Base-by-base conservation (phyloP, 257 asterid species). In the Prunella vulgaris region DNA sequence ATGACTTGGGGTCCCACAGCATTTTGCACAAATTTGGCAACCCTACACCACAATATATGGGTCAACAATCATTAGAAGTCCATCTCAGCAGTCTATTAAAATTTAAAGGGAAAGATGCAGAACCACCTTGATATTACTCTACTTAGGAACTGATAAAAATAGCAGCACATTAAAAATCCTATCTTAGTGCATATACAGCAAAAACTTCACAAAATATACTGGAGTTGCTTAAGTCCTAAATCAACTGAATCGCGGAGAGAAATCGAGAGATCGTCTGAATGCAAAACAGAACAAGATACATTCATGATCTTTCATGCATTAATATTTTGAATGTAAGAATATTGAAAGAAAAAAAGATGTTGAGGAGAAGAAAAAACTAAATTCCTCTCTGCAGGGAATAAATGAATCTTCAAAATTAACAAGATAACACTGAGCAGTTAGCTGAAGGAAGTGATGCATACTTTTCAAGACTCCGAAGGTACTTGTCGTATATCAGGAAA, bases 401-500 rank as follows among this genome's bases (percentile, higher is more conserved):
- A 12, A 70, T 33, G n/a, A 17, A 70, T 17, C 44, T 49, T 74
- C 69, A 58, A 38, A 18, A 21, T 40, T 44, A 25, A 58, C 21
- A 57, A 24, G 14, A 7, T 21, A 18, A 57, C 58, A 53, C 57
- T 76, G 22, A 74, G 64, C 63, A 64, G 63, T 51, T 65, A 60
- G 71, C 73, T 67, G 61, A 70, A 73, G 77, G 81, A 74, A 77
- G 79, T 66, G 74, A 66, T 54, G 79, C 93, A 64, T 89, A 92
- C 98, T 86, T 92, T 66, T 86, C 95, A 71, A 92, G 92, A 85
- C 84, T 82, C 57, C 91, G 88, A 25, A 92, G 94, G 79, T 89
- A 92, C 85, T 92, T 89, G 82, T 86, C 89, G 51, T 83, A 89
- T 57, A 87, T 81, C 56, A 92, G 88, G 78, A 86, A 92, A 87